Conservation (phyloP, 2,329 filamentous ascomycete genomes). For the Diaporthe caulivora region DNA sequence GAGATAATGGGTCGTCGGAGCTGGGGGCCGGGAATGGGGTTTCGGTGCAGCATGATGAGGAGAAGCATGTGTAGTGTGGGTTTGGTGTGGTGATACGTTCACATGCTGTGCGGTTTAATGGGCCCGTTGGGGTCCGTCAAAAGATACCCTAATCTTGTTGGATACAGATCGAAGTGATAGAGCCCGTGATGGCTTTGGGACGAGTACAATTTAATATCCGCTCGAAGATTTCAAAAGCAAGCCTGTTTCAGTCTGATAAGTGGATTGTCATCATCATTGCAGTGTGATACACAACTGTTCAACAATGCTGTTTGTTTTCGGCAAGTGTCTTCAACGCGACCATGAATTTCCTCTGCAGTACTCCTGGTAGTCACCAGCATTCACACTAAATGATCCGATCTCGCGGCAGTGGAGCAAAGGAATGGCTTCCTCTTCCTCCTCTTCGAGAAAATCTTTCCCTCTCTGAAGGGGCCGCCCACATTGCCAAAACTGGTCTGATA, state of each 20-base stretch:
- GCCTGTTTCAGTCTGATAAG: no score
- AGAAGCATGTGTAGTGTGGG: background rate
- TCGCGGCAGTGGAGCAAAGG: no score
- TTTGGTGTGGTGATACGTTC: background rate
- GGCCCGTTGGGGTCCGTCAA: background rate
- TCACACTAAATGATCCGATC: no score
- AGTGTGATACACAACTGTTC: background rate
- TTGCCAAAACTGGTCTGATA: no score
- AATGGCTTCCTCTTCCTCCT: no score
- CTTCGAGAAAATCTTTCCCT: no score
- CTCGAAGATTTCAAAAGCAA: background rate
- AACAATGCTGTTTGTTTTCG: background rate
- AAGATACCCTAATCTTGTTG: slow-evolving; percentile 26
- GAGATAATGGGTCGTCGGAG: slow-evolving; percentile 2
- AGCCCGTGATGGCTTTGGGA: background rate
- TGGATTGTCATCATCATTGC: no score
- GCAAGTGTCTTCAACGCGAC: no score
- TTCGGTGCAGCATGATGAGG: slow-evolving; percentile 14
- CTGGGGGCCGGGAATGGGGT: background rate
- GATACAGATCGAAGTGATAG: background rate
- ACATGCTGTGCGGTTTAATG: background rate
- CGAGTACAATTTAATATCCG: background rate
- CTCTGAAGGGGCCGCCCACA: no score
- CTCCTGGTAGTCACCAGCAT: no score
- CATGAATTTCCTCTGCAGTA: no score